Evolutionary conservation across 1,284 basidiomycete species (phyloP), one percentile per base, ranked within the genome.

Genomic region (Leccinum subrobustum): DNA sequence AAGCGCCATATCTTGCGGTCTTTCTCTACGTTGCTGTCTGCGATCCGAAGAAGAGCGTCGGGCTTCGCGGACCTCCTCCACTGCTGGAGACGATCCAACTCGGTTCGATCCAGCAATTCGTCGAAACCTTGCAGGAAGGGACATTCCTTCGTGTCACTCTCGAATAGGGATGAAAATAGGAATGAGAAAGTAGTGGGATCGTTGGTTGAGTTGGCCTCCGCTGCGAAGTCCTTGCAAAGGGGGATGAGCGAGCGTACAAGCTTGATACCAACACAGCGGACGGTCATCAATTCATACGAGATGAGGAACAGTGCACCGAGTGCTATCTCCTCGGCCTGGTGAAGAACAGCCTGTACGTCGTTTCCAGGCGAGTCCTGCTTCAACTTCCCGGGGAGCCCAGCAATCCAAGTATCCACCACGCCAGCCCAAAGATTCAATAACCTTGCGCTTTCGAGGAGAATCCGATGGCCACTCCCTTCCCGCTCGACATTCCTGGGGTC

Each of bases 251-350:
- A 75, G 51, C 87, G 83, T 12, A 89, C 68, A 8, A 87, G 75
- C 70, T 85, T 86, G 27, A 89, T 79, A 1, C 89, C 91, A 16
- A 81, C 76, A 1, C 74, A 75, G 55, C 84, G 83, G 7, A 90
- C 78, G 3, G 73, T 64, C 50, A 77, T 72, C 18, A 75, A 76
- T 54, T 83, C 83, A 54, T 89, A 87, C 6, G 89, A 84, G 16
- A 95, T 80, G 25, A 98, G 77, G 73, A 96, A 94, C 48, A 97
- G 72, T 0, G 85, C 86, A 3, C 88, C 89, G 0, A 87, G 85
- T 68, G 92, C 89, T 39, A 95, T 83, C 64, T 88, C 85, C 53
- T 78, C 79, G 48, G 81, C 77, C 57, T 81, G 79, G 1, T 77
- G 73, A 8, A 77, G 61, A 53, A 85, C 70, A 44, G 23, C 27